phyloP scores from a whole-genome alignment of 306 rosid species.

The Castanea crenata region DNA sequence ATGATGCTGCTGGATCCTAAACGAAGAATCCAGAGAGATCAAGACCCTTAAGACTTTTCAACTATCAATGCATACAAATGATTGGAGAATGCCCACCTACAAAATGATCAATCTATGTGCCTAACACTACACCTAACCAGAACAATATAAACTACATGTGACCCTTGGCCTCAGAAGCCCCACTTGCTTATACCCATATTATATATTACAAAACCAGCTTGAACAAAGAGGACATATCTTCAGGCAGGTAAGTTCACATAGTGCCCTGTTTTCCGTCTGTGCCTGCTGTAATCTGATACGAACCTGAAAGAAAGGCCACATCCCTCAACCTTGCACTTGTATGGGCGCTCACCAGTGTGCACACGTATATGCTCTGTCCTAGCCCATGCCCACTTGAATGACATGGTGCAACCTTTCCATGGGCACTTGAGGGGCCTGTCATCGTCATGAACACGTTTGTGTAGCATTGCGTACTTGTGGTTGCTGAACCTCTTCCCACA shows the following conservation, averaged over 20 bases:
- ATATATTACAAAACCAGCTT: constrained; percentile 28
- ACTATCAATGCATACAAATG: constrained; percentile 30
- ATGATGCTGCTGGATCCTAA: constrained; percentile 21
- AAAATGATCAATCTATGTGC: constrained; percentile 36
- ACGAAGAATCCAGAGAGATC: constrained; percentile 28
- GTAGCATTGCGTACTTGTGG: constrained; percentile 82
- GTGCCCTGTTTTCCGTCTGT: constrained; percentile 92
- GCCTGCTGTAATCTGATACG: constrained; percentile 92
- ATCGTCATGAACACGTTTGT: constrained; percentile 85
- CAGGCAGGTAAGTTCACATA: constrained; percentile 47
- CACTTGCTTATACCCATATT: constrained; percentile 33
- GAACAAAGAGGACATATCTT: constrained; percentile 21
- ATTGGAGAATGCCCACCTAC: constrained; percentile 40
- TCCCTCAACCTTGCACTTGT: constrained; percentile 77
- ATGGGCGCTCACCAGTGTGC: constrained; percentile 97
- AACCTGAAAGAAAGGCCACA: constrained; percentile 94
- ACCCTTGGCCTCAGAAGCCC: constrained; percentile 26
- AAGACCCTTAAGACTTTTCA: constrained; percentile 25
- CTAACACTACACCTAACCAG: constrained; percentile 50
- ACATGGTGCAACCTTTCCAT: constrained; percentile 96
- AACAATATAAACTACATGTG: constrained; percentile 29
- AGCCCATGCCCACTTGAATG: constrained; percentile 99
- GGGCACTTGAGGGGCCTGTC: constrained; percentile 96
- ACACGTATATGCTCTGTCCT: constrained; percentile 94
- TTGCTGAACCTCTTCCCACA: constrained; percentile 93